These are phyloP conservation scores for Dujonia santamariae DNA, from an alignment of 1,139 yeast species.

Conservation along the genomic window DNA sequence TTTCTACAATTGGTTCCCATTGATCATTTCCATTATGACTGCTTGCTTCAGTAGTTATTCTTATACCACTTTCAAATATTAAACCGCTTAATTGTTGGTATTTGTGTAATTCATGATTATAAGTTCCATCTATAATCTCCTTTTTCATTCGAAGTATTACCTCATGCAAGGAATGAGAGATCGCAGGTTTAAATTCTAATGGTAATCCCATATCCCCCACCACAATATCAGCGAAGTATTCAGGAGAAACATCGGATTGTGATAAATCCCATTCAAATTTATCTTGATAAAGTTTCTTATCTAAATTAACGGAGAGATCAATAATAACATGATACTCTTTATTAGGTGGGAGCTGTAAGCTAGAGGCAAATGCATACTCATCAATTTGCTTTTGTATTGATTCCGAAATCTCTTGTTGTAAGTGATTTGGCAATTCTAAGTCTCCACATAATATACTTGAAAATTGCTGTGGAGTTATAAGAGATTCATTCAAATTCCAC, in stretches of 20 bases:
- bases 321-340: conserved; percentile 74
- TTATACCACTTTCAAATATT: conserved; percentile 42
- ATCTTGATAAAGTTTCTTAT: conserved; percentile 84
- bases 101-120: conserved; percentile 45
- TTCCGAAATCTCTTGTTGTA: conserved; percentile 63
- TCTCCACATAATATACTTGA: conserved; percentile 79
- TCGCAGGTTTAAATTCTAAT: conserved; percentile 87
- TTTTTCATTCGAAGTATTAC: conserved; percentile 70
- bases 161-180: conserved; percentile 85
- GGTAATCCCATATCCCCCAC: conserved; percentile 82
- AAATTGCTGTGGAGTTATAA: conserved; percentile 81
- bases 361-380: conserved; percentile 56
- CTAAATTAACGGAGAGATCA: conserved; percentile 78
- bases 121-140: conserved; percentile 80
- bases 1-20: conserved; percentile 90
- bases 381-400: conserved; percentile 79
- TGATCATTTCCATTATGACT: conserved; percentile 53
- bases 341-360: conserved; percentile 63
- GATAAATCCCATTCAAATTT: conserved; percentile 91
- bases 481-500: conserved; percentile 84
- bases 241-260: conserved; percentile 71
- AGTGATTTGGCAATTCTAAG: conserved; percentile 67
- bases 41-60: conserved; percentile 45
- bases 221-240: conserved; percentile 74
- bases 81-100: conserved; percentile 44